These are phyloP conservation scores for Rhizophagus sp. DNA, from an alignment of 192 early-diverging fungal genomes.

Conservation along the genomic window DNA sequence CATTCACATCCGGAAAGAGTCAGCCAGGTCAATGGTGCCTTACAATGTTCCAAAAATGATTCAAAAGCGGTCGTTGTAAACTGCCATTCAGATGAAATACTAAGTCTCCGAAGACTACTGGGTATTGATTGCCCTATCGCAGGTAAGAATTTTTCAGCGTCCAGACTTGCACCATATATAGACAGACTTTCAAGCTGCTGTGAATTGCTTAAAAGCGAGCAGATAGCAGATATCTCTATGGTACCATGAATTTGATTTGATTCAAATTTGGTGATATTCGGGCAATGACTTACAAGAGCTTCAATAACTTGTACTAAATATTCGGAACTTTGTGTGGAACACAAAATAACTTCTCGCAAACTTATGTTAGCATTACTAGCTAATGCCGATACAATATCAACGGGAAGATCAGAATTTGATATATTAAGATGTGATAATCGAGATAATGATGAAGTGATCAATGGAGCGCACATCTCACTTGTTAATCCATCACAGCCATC, in stretches of 20 bases:
- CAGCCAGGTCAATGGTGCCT: constrained; percentile 8
- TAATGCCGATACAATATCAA: constrained; percentile 5
- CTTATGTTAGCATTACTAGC: neutral
- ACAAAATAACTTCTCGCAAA: constrained; percentile 1
- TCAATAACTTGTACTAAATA: constrained; percentile 13
- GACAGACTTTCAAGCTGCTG: constrained; percentile 15
- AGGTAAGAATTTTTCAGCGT: constrained; percentile 10
- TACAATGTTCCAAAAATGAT: constrained; percentile 18
- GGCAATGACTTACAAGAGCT: constrained; percentile 1
- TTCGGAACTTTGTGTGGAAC: constrained; percentile 10
- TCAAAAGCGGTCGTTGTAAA: constrained; percentile 9
- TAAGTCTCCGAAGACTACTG: constrained; percentile 4
- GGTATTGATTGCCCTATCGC: constrained; percentile 19
- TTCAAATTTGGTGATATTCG: constrained; percentile 18
- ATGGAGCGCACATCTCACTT: constrained; percentile 1
- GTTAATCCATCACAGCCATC: constrained; percentile 24
- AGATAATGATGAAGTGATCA: neutral
- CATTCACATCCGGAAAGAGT: constrained; percentile 12
- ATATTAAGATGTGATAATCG: constrained; percentile 6
- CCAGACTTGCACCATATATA: constrained; percentile 5
- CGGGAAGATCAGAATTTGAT: constrained; percentile 17
- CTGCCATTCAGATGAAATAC: constrained; percentile 12
- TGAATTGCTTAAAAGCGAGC: constrained; percentile 1
- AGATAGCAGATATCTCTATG: neutral
- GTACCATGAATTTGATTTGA: constrained; percentile 20